Evolutionary conservation across 176 grass and related monocot genomes (phyloP), one percentile per base, ranked within the genome.

Genomic region (Lolium perenne): DNA sequence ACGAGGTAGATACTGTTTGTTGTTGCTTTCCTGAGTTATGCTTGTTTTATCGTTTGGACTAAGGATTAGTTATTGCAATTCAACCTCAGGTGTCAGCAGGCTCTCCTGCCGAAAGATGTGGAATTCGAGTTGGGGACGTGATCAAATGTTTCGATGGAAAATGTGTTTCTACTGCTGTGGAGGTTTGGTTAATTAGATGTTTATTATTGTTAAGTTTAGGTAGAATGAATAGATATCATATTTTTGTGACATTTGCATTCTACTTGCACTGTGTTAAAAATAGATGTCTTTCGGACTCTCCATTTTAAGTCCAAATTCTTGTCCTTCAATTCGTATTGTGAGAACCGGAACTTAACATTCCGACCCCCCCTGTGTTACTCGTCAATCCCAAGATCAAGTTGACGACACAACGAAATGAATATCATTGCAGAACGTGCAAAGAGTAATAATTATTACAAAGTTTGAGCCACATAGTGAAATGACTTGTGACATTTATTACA

Each of bases 41-140:
- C 45, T 80, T 61, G 21, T 46, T 62, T 63, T 61, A 0, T 15
- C 13, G 3, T 80, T 35, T 18, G 6, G 32, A 13, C 46, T 18
- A 10, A 66, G 45, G 41, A 72, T 72, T 51, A 80, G 46, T 32
- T 50, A 66, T 50, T 64, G 16, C 5, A 46, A 66, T 20, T 67
- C 10, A 66, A 66, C 5, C 38, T 64, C 62, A 80, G 78, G 78
- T 80, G 11, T 80, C 61, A 7, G 15, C 8, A 32, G 61, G 10
- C 16, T 80, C 60, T 51, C 2, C 23, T 12, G 78, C 78, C 16
- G 61, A 80, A 63, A 80, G 13, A 15, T 49, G 71, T 49, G 71
- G 71, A 74, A 49, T 74, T 49, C 71, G 71, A 74, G n/a, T 49
- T 3, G 45, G 71, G 71, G 71, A 74, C 1, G n/a, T 73, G 11